Percentiles rank a stretch among this genome's conserved stretches.
Conservation (phyloP, 345 rosid genomes). For the Barbarea vulgaris region DNA sequence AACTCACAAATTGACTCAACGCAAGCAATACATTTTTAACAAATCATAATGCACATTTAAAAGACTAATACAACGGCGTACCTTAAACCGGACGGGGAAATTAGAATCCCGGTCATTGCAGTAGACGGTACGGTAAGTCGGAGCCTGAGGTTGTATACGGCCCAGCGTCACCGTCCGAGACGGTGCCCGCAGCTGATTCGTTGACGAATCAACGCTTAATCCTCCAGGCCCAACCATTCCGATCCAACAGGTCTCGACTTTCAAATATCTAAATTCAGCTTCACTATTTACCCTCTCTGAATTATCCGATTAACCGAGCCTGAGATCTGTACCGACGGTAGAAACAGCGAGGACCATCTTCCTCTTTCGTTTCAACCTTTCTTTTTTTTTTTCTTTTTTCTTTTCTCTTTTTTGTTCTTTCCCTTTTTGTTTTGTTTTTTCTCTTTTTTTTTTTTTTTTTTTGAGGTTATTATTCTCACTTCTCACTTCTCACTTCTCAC, state of each 20-base stretch:
- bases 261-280: neutral
- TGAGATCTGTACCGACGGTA: conserved; percentile 27
- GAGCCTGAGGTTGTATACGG: conserved; percentile 97
- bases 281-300: neutral
- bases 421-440: too few species aligned
- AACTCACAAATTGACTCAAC: conserved; percentile 26
- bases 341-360: conserved; percentile 24
- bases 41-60: conserved; percentile 14
- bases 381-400: neutral
- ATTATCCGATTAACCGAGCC: conserved; percentile 8
- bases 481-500: too few species aligned
- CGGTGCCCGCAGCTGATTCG: conserved; percentile 46
- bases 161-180: conserved; percentile 85
- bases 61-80: conserved; percentile 23
- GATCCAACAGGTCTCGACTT: neutral
- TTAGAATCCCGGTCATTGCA: conserved; percentile 98
- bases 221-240: conserved; percentile 57
- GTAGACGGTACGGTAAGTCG: conserved; percentile 76
- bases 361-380: conserved; percentile 16
- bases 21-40: neutral
- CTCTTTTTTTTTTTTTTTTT: neutral
- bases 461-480: conserved; percentile 1
- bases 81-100: conserved; percentile 77
- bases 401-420: neutral
- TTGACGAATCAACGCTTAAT: conserved; percentile 44